These are phyloP conservation scores for Venturia oleaginea DNA, from an alignment of 2,329 filamentous ascomycete genomes.

Conservation along the genomic window DNA sequence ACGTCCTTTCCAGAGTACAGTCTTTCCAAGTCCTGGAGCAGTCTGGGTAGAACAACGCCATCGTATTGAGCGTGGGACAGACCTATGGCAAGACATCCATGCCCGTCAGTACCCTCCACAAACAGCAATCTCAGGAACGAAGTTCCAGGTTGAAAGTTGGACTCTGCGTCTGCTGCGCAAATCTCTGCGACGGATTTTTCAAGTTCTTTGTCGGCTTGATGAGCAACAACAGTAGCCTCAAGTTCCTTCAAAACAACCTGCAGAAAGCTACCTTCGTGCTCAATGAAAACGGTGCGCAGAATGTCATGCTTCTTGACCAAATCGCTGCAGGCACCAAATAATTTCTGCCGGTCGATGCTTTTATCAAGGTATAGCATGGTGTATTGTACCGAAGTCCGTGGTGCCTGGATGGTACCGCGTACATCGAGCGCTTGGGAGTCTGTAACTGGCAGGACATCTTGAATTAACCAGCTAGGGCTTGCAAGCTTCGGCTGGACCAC, in stretches of 20 bases:
- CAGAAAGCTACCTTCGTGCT: conserved; percentile 41
- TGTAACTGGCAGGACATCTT: conserved; percentile 49
- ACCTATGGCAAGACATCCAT: conserved; percentile 46
- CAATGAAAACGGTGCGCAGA: conserved; percentile 56
- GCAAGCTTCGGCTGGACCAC: conserved; percentile 44
- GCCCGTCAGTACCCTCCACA: conserved; percentile 33
- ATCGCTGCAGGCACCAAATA: conserved; percentile 43
- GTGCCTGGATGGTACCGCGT: conserved; percentile 46
- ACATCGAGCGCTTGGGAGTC: conserved; percentile 53
- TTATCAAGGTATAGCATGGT: conserved; percentile 54
- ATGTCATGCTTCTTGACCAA: conserved; percentile 55
- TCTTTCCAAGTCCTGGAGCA: conserved; percentile 51
- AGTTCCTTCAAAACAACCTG: conserved; percentile 51
- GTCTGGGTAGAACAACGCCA: conserved; percentile 55
- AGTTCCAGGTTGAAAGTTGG: conserved; percentile 48
- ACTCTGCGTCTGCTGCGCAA: conserved; percentile 47
- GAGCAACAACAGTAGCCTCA: conserved; percentile 27
- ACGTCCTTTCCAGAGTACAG: conserved; percentile 37
- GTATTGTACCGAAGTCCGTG: conserved; percentile 55
- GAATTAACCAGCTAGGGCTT: conserved; percentile 42
- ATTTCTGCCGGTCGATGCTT: conserved; percentile 38
- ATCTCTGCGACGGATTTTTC: conserved; percentile 45
- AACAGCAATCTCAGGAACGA: conserved; percentile 53
- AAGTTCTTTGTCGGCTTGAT: conserved; percentile 41
- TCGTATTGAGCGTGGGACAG: conserved; percentile 64